Percentiles rank a stretch among this genome's conserved stretches.
Evolutionary conservation across 768 basidiomycete genomes (phyloP).

Genomic region (Leccinum truebloodii): DNA sequence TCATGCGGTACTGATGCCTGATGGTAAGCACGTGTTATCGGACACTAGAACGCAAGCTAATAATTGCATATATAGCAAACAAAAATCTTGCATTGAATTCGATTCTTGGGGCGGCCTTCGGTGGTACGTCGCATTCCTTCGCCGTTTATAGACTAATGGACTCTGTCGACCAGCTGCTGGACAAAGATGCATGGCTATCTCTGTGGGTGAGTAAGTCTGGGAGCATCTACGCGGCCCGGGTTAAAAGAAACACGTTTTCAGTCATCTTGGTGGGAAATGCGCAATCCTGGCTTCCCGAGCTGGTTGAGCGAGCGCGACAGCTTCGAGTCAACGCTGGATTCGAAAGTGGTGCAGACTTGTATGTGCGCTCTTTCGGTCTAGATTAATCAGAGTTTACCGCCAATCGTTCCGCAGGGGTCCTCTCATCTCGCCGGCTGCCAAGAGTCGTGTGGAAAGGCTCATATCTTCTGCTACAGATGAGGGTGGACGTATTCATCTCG

Average conservation of each 20-base stretch:
- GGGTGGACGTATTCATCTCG: constrained; percentile 84
- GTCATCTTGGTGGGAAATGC: constrained; percentile 83
- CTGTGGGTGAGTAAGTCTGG: constrained; percentile 61
- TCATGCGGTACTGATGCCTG: constrained; percentile 90
- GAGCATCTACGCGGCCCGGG: background rate
- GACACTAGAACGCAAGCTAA: constrained; percentile 1
- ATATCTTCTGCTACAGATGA: constrained; percentile 75
- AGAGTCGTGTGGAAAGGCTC: constrained; percentile 70
- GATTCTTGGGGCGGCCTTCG: constrained; percentile 91
- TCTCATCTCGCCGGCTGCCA: constrained; percentile 81
- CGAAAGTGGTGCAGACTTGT: constrained; percentile 84
- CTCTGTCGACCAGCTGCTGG: constrained; percentile 68
- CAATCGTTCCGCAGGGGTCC: constrained; percentile 53
- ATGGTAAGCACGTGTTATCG: constrained; percentile 54
- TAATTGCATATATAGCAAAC: constrained; percentile 57
- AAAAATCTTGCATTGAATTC: constrained; percentile 91
- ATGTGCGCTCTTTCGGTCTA: constrained; percentile 14
- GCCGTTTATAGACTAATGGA: constrained; percentile 23
- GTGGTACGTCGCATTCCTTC: constrained; percentile 49
- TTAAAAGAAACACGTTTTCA: constrained; percentile 23
- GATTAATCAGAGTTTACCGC: background rate
- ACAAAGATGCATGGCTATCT: constrained; percentile 96
- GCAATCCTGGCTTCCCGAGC: constrained; percentile 80
- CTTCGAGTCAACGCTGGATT: constrained; percentile 91
- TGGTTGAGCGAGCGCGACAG: constrained; percentile 76